A percentile compares a stretch with the other conserved stretches of the same genome.
These are phyloP conservation scores for Takashimella tepidaria DNA, from an alignment of 1,284 basidiomycete species.

Conservation along the genomic window DNA sequence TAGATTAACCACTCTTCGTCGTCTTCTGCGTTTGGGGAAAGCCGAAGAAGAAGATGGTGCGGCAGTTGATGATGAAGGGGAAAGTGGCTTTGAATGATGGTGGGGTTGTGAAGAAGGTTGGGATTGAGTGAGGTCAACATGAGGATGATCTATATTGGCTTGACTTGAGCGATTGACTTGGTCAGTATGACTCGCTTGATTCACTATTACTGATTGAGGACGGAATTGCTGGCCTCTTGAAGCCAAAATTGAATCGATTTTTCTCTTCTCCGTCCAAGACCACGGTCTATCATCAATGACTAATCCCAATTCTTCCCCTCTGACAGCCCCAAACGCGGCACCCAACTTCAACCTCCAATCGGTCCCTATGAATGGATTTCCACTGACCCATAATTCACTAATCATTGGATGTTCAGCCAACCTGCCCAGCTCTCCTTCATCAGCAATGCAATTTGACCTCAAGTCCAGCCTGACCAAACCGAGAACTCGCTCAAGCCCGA, in stretches of 20 bases:
- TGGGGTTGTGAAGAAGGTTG: too few species aligned
- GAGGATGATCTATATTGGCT: too few species aligned
- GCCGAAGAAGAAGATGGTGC: slow-evolving; percentile 6
- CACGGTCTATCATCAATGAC: slow-evolving; percentile 68
- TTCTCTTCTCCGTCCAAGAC: slow-evolving; percentile 69
- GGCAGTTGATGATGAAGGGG: neutral
- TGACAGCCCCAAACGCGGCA: slow-evolving; percentile 74
- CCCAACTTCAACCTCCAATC: slow-evolving; percentile 72
- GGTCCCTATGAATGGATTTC: slow-evolving; percentile 66
- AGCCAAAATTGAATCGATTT: slow-evolving; percentile 35
- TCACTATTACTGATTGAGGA: too few species aligned
- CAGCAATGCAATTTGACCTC: slow-evolving; percentile 73
- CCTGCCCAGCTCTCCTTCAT: slow-evolving; percentile 78
- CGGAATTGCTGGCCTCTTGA: slow-evolving; percentile 10
- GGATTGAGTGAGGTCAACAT: too few species aligned
- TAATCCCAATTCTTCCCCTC: slow-evolving; percentile 49
- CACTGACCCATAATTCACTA: slow-evolving; percentile 68
- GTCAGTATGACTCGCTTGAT: too few species aligned
- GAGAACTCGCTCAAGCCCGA: slow-evolving; percentile 81
- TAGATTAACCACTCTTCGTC: slow-evolving; percentile 27
- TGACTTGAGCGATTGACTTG: too few species aligned
- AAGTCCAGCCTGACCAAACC: slow-evolving; percentile 81
- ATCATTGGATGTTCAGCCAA: slow-evolving; percentile 74
- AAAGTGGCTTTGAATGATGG: neutral
- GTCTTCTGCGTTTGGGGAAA: slow-evolving; percentile 14